phyloP scores from a whole-genome alignment of 2,329 filamentous ascomycete genomes.

The Trichocomaceae sp. region DNA sequence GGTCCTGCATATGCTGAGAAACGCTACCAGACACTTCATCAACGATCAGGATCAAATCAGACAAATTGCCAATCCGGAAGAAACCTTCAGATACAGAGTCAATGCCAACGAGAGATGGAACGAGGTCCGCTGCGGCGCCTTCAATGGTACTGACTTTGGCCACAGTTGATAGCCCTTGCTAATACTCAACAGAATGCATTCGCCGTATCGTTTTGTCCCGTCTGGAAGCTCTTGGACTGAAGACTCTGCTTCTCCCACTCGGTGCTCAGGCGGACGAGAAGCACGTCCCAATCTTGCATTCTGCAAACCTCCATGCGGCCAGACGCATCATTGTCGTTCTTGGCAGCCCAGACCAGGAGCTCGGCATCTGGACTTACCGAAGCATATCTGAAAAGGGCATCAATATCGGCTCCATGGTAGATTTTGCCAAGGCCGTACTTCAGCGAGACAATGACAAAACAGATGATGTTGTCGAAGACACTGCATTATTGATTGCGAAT shows the following conservation, averaged over 20 bases:
- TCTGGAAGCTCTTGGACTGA: conserved; percentile 55
- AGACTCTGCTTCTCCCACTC: conserved; percentile 57
- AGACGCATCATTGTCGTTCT: conserved; percentile 66
- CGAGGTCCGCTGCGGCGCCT: conserved; percentile 63
- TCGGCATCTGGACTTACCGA: conserved; percentile 69
- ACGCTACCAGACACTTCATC: conserved; percentile 58
- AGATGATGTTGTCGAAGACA: conserved; percentile 15
- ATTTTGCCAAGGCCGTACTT: conserved; percentile 50
- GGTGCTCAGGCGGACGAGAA: conserved; percentile 43
- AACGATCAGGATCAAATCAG: conserved; percentile 70
- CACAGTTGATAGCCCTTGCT: background rate
- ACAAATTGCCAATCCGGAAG: conserved; percentile 58
- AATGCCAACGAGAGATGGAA: conserved; percentile 72
- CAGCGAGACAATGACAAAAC: background rate
- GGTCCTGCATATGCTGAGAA: background rate
- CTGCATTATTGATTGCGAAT: conserved; percentile 65
- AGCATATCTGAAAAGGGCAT: conserved; percentile 59
- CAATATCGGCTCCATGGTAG: conserved; percentile 62
- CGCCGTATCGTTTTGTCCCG: conserved; percentile 56
- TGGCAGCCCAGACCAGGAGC: conserved; percentile 63
- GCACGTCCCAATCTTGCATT: conserved; percentile 64
- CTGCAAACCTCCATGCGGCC: conserved; percentile 48
- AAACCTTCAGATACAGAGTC: conserved; percentile 68
- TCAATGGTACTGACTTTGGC: conserved; percentile 55
- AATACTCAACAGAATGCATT: conserved; percentile 50